These are phyloP conservation scores for Stropharia rugosoannulata DNA, from an alignment of 768 basidiomycete species.

Conservation along the genomic window DNA sequence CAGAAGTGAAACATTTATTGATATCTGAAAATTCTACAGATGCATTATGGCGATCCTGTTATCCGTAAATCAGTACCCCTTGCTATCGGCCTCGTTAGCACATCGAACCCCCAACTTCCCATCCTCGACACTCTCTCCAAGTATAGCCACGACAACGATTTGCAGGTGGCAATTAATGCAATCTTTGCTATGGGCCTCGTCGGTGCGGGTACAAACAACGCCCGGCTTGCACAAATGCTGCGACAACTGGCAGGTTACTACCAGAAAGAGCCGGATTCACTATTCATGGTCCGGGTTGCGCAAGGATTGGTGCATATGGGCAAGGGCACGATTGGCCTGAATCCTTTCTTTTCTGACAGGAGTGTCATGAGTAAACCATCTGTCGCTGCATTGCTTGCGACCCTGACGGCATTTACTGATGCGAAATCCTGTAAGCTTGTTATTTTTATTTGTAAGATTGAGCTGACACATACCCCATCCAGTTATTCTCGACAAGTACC, in stretches of 20 bases:
- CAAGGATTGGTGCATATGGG: slow-evolving; percentile 99
- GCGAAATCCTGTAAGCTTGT: slow-evolving; percentile 81
- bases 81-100: slow-evolving; percentile 90
- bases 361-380: slow-evolving; percentile 87
- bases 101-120: slow-evolving; percentile 92
- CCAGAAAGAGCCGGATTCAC: slow-evolving; percentile 93
- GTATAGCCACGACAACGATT: slow-evolving; percentile 98
- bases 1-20: no score
- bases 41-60: slow-evolving; percentile 95
- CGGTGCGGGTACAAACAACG: slow-evolving; percentile 98
- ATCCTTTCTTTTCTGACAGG: slow-evolving; percentile 95
- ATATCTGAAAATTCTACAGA: slow-evolving; percentile 48
- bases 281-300: slow-evolving; percentile 95
- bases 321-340: slow-evolving; percentile 95
- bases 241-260: slow-evolving; percentile 98
- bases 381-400: slow-evolving; percentile 85
- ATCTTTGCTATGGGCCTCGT: slow-evolving; percentile 99
- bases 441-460: background rate
- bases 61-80: slow-evolving; percentile 93
- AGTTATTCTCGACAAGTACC: slow-evolving; percentile 94
- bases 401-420: slow-evolving; percentile 90
- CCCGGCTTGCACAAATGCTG: slow-evolving; percentile 95
- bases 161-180: slow-evolving; percentile 93
- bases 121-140: slow-evolving; percentile 97
- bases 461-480: slow-evolving; percentile 5